phyloP scores from a whole-genome alignment of 1,139 yeast genomes.

The Taphrina populina region DNA sequence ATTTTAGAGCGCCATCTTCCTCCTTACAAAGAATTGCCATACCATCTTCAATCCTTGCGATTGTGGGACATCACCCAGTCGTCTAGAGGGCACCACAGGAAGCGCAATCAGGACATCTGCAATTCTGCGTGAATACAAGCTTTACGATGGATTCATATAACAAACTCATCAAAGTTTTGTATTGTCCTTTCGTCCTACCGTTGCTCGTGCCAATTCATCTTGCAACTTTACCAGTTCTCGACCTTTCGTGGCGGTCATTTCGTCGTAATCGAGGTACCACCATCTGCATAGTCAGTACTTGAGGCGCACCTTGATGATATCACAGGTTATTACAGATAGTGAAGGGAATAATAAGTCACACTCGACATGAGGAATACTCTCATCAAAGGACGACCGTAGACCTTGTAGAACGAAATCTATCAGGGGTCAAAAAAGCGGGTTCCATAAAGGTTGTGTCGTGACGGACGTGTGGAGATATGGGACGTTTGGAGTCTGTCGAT shows the following conservation, averaged over 20 bases:
- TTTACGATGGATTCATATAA: too few relatives aligned
- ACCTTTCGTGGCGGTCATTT: conserved; percentile 23
- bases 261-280: conserved; percentile 31
- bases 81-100: too few relatives aligned
- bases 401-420: conserved; percentile 27
- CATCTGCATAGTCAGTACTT: conserved; percentile 13
- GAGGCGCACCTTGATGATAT: not conserved
- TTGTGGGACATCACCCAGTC: too few relatives aligned
- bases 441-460: not conserved
- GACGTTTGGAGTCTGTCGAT: not conserved
- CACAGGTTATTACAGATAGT: conserved; percentile 8
- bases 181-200: conserved; percentile 1
- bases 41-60: too few relatives aligned
- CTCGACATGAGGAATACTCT: conserved; percentile 32
- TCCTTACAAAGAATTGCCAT: too few relatives aligned
- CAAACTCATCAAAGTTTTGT: too few relatives aligned
- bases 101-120: too few relatives aligned
- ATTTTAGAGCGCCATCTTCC: too few relatives aligned
- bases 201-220: conserved; percentile 17
- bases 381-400: conserved; percentile 26
- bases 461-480: conserved; percentile 8
- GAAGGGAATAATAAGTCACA: conserved; percentile 26
- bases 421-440: not conserved
- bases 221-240: conserved; percentile 9
- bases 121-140: too few relatives aligned